Base-by-base conservation (phyloP, 1,284 basidiomycete species). In the Psilocybe mexicana region DNA sequence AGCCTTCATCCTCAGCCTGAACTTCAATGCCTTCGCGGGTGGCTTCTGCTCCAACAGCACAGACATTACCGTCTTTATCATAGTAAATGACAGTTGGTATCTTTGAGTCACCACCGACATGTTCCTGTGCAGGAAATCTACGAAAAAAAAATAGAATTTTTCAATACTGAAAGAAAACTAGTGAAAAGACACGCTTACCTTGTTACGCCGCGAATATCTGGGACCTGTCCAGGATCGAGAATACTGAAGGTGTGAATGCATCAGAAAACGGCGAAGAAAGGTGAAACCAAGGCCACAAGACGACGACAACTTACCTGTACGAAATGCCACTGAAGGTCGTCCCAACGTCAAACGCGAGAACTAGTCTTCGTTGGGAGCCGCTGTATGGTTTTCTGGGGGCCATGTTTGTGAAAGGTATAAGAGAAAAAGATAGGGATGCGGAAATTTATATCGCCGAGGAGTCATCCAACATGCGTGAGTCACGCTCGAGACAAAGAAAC, bases 21-120 rank as follows among this genome's bases (percentile, higher is more conserved):
- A 66, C 63, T n/a, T 68, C 61, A 8, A 72, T 64, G 6, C 55
- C 60, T 26, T 70, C 70, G 14, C 61, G 51, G 25, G 65, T 62
- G 0, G 71, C 67, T 59, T 74, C 74, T 1, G 73, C 72, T 10
- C 75, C 74, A 23, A 68, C 62, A 11, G 71, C 73, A 10, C 65
- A 44, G 1, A 73, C 63, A 5, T 59, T 57, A 3, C 74, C 74
- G 38, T 65, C 43, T 23, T 54, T 52, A 55, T 73, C 69, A 48
- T 76, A 76, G 49, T 70, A 73, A 1, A 76, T 55, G 28, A 76
- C 60, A n/a, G 71, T 71, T 2, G 72, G 74, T 8, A 76, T 68
- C 57, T 75, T 75, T 6, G 69, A 70, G 30, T 65, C 61, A 2
- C 54, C 58, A 23, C 49, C 50, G 10, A 52, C 54, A 2, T 60